Percentiles rank a stretch among this genome's conserved stretches.
These are phyloP conservation scores for Fomitopsis serialis DNA, from an alignment of 768 basidiomycete species.

Conservation along the genomic window DNA sequence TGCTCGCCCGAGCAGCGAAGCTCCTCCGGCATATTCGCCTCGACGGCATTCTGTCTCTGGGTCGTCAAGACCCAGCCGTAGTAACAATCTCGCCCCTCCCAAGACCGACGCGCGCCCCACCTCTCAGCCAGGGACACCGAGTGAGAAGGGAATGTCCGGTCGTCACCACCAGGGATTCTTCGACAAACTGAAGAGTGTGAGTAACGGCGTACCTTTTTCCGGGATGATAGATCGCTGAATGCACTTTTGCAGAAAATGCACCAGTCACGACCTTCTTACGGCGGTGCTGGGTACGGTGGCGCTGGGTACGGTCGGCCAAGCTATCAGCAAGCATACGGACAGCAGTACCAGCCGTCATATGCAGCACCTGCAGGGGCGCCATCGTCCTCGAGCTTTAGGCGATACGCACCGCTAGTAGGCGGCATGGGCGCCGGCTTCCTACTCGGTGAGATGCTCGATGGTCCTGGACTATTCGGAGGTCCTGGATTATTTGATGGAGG, in stretches of 20 bases:
- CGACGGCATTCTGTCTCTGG: slow-evolving; percentile 24
- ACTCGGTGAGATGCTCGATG: slow-evolving; percentile 23
- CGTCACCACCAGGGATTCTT: slow-evolving; percentile 48
- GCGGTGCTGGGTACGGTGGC: neutral
- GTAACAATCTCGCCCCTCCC: slow-evolving; percentile 6
- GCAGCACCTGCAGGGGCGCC: slow-evolving; percentile 1
- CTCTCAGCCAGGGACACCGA: slow-evolving; percentile 16
- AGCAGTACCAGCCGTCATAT: neutral
- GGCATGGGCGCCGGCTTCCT: slow-evolving; percentile 26
- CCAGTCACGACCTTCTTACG: neutral
- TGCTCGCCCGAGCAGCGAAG: slow-evolving; percentile 7
- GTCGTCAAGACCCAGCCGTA: slow-evolving; percentile 1
- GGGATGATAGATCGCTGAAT: neutral
- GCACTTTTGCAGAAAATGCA: slow-evolving; percentile 15
- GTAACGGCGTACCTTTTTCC: slow-evolving; percentile 1
- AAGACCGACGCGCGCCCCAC: neutral
- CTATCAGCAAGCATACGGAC: slow-evolving; percentile 2
- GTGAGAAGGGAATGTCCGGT: neutral
- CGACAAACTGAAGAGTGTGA: slow-evolving; percentile 43
- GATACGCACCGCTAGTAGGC: slow-evolving; percentile 17
- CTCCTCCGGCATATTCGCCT: slow-evolving; percentile 19
- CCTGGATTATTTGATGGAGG: neutral
- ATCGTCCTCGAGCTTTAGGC: slow-evolving; percentile 15
- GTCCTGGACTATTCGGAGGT: slow-evolving; percentile 20
- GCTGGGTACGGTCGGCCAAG: slow-evolving; percentile 5